A percentile compares a stretch with the other conserved stretches of the same genome.
phyloP scores from a whole-genome alignment of 495 filamentous ascomycete genomes.

The Tuber indicum region DNA sequence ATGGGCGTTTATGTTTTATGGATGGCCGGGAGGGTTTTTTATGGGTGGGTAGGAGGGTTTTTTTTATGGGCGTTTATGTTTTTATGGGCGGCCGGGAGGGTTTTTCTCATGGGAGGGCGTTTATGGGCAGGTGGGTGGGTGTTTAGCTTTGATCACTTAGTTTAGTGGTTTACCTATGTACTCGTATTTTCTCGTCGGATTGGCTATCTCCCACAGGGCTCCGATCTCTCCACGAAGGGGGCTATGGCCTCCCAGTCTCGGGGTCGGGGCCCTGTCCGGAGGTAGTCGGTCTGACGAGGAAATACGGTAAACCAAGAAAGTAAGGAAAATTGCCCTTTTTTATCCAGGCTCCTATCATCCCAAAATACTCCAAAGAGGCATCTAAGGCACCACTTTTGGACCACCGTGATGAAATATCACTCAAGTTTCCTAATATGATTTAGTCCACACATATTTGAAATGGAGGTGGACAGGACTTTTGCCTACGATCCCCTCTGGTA shows the following conservation, averaged over 20 bases:
- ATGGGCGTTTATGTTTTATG: too few relatives aligned
- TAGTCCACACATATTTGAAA: too few relatives aligned
- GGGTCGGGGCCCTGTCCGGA: not conserved
- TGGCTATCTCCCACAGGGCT: not conserved
- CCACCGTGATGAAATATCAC: too few relatives aligned
- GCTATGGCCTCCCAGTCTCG: not conserved
- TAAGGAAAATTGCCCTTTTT: not conserved
- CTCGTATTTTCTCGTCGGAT: not conserved
- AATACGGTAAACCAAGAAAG: not conserved
- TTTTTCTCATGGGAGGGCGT: too few relatives aligned
- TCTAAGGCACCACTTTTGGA: not conserved
- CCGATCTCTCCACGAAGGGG: not conserved
- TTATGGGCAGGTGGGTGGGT: too few relatives aligned
- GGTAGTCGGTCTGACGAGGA: not conserved
- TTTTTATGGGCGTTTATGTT: too few relatives aligned
- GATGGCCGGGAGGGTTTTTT: too few relatives aligned
- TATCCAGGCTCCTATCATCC: not conserved
- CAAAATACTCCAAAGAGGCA: not conserved
- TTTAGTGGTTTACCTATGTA: not conserved
- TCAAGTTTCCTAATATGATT: too few relatives aligned
- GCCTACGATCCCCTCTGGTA: too few relatives aligned
- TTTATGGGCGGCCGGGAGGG: too few relatives aligned
- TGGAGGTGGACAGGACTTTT: too few relatives aligned
- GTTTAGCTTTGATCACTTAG: not conserved
- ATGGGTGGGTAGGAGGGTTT: too few relatives aligned